Conservation (phyloP, 106 monocot genomes). For the Apostasia ramifera region DNA sequence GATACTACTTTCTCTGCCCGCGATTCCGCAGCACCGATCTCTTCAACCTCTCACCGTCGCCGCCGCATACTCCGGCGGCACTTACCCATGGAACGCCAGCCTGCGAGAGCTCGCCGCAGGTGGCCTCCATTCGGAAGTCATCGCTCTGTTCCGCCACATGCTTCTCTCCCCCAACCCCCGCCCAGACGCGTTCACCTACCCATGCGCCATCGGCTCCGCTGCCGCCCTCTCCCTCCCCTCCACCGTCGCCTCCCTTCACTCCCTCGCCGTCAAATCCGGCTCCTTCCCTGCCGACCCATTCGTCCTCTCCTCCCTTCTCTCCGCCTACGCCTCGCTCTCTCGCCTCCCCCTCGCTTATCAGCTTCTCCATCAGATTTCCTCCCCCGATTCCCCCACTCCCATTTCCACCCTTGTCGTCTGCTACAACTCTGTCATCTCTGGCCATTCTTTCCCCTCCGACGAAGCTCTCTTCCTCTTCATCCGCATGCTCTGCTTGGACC, state of each 20-base stretch:
- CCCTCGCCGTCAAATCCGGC: conserved; percentile 35
- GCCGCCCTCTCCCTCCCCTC: conserved; percentile 35
- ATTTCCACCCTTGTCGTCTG: conserved; percentile 16
- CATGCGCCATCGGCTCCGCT: conserved; percentile 39
- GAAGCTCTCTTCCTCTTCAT: conserved; percentile 36
- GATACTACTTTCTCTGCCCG: too few species aligned
- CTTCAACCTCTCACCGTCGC: not conserved
- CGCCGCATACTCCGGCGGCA: not conserved
- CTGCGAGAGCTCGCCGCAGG: conserved; percentile 15
- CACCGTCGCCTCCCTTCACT: conserved; percentile 33
- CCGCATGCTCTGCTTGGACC: conserved; percentile 23
- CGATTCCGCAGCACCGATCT: not conserved
- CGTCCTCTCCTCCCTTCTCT: conserved; percentile 57
- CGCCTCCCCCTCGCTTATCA: conserved; percentile 40
- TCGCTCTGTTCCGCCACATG: conserved; percentile 19
- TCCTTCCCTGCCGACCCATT: conserved; percentile 24
- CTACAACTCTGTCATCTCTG: conserved; percentile 65
- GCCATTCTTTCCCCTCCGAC: conserved; percentile 11
- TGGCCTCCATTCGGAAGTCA: conserved; percentile 17
- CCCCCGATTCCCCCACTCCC: conserved; percentile 5
- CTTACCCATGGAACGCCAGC: conserved; percentile 20
- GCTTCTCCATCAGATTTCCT: conserved; percentile 21
- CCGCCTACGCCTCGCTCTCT: conserved; percentile 53
- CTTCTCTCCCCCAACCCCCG: conserved; percentile 15
- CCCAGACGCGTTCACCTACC: conserved; percentile 26